phyloP scores from a whole-genome alignment of 2,329 filamentous ascomycete species.

The Penicillium occitanis region DNA sequence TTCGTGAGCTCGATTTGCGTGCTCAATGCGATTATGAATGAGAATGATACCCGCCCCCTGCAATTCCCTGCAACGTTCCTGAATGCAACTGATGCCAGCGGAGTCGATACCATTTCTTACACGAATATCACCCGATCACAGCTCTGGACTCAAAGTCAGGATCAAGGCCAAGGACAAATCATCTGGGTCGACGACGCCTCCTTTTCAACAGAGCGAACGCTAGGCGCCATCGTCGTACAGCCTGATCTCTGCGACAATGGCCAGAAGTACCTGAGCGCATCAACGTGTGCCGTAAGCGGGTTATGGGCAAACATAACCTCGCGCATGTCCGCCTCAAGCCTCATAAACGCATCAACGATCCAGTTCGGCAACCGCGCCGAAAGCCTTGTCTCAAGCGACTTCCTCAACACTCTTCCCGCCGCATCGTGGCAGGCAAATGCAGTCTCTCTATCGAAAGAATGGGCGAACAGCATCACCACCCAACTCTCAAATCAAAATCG shows the following conservation, averaged over 20 bases:
- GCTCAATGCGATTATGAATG: conserved; percentile 1
- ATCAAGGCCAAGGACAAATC: conserved; percentile 10
- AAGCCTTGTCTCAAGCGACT: background rate
- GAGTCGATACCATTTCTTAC: background rate
- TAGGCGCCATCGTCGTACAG: conserved; percentile 22
- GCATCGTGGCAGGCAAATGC: background rate
- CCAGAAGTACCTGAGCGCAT: conserved; percentile 14
- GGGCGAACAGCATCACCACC: conserved; percentile 18
- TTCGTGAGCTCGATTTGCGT: conserved; percentile 8
- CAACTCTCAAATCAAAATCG: conserved; percentile 10
- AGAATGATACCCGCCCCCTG: background rate
- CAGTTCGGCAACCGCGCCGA: background rate
- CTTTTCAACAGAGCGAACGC: background rate
- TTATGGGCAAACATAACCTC: conserved; percentile 15
- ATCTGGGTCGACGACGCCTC: conserved; percentile 20
- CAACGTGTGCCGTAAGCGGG: conserved; percentile 12
- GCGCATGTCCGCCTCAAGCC: background rate
- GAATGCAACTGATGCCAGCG: background rate
- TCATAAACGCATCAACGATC: background rate
- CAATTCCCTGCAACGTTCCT: background rate
- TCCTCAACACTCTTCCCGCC: background rate
- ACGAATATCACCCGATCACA: background rate
- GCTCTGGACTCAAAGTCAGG: background rate
- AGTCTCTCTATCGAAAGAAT: conserved; percentile 7
- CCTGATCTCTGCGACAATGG: conserved; percentile 11